phyloP scores from a whole-genome alignment of 2,329 filamentous ascomycete species.

The Lachnellula arida region DNA sequence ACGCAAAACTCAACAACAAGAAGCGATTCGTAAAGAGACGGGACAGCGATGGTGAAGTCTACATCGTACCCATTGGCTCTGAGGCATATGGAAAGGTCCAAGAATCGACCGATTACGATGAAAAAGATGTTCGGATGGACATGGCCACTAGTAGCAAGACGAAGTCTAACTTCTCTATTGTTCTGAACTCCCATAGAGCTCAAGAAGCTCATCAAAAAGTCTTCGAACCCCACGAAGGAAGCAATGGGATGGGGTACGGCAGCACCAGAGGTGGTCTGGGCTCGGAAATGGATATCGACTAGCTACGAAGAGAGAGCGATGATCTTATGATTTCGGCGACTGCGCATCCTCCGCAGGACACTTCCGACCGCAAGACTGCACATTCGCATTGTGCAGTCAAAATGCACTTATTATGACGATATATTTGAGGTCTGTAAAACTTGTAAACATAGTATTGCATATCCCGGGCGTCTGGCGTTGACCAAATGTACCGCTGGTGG shows the following conservation, averaged over 20 bases:
- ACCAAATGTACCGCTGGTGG: too few species aligned
- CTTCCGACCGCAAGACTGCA: too few species aligned
- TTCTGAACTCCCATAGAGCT: neutral
- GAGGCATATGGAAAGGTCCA: neutral
- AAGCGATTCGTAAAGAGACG: constrained; percentile 15
- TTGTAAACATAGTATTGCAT: too few species aligned
- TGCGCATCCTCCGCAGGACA: too few species aligned
- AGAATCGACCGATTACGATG: neutral
- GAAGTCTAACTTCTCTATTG: neutral
- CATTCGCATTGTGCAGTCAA: too few species aligned
- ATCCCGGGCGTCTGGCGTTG: too few species aligned
- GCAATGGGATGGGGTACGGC: neutral
- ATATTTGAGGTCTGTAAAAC: too few species aligned
- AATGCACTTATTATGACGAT: too few species aligned
- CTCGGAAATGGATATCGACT: neutral
- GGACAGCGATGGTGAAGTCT: neutral
- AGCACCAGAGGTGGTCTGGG: neutral
- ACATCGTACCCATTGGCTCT: neutral
- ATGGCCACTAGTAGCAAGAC: neutral
- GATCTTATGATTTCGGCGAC: too few species aligned
- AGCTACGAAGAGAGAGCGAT: neutral
- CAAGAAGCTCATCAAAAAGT: neutral
- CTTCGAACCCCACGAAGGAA: neutral
- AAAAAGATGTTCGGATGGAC: neutral
- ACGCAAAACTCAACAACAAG: constrained; percentile 21